Conservation (phyloP, 768 basidiomycete species). For the Lepiota venenata region DNA sequence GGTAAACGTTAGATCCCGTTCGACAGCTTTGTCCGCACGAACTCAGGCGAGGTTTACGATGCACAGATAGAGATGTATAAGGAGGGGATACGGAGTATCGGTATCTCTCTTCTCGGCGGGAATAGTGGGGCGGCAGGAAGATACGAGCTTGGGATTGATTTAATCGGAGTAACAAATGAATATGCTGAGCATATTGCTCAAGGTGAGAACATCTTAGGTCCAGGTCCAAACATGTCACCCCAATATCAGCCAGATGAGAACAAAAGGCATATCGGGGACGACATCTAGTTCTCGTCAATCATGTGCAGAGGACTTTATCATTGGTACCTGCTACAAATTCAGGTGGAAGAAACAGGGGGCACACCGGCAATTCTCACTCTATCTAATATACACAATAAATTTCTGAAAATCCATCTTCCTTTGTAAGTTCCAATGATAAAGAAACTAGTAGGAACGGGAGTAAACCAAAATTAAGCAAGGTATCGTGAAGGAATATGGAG, state of each 20-base stretch:
- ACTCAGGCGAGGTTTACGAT: constrained; percentile 65
- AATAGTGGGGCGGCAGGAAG: constrained; percentile 70
- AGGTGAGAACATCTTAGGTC: constrained; percentile 13
- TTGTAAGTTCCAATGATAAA: constrained; percentile 5
- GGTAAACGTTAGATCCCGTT: constrained; percentile 67
- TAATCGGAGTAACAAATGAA: constrained; percentile 78
- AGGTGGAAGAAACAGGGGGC: background rate
- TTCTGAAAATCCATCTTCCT: constrained; percentile 6
- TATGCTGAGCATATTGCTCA: constrained; percentile 38
- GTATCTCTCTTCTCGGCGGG: constrained; percentile 85
- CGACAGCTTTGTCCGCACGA: constrained; percentile 68
- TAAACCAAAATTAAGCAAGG: constrained; percentile 9
- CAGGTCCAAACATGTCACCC: background rate
- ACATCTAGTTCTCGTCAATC: background rate
- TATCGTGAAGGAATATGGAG: constrained; percentile 8
- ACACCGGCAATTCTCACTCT: constrained; percentile 2
- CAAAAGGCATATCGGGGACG: too few species aligned
- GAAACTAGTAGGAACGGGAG: background rate
- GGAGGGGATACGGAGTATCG: constrained; percentile 74
- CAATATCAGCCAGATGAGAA: too few species aligned
- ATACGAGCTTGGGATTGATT: constrained; percentile 83
- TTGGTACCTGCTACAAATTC: background rate
- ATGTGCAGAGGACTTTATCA: background rate
- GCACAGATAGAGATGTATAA: constrained; percentile 74
- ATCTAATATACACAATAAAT: constrained; percentile 11